Evolutionary conservation across 768 basidiomycete species (phyloP).

Genomic region (Leccinum longicurvipes): DNA sequence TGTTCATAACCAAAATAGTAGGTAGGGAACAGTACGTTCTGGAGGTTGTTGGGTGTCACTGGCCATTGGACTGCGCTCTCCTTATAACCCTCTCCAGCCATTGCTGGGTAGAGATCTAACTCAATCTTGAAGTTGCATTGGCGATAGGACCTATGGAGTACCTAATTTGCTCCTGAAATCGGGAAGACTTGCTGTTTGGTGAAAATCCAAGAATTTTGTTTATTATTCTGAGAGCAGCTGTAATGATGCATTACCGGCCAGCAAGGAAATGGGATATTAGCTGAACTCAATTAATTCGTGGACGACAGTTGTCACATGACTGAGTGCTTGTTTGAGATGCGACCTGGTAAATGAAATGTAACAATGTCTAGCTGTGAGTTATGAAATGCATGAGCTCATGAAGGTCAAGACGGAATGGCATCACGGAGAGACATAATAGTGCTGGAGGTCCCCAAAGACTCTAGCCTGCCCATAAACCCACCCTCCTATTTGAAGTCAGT

Average conservation of each 20-base stretch:
- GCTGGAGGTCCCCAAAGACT: constrained; percentile 22
- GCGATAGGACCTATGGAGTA: constrained; percentile 32
- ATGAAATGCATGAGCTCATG: constrained; percentile 24
- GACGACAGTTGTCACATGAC: constrained; percentile 23
- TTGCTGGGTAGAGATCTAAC: constrained; percentile 7
- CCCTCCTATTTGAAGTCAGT: constrained; percentile 26
- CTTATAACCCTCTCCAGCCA: constrained; percentile 23
- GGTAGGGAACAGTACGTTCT: constrained; percentile 18
- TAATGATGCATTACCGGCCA: constrained; percentile 26
- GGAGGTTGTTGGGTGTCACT: constrained; percentile 20
- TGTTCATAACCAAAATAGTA: constrained; percentile 75
- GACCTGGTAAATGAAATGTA: constrained; percentile 27
- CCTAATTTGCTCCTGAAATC: constrained; percentile 30
- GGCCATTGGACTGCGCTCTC: constrained; percentile 6
- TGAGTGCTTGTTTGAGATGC: constrained; percentile 26
- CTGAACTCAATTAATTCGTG: constrained; percentile 34
- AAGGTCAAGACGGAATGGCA: constrained; percentile 23
- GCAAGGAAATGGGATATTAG: constrained; percentile 26
- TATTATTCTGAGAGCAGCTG: constrained; percentile 25
- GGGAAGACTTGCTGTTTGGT: constrained; percentile 20
- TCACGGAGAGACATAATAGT: constrained; percentile 28
- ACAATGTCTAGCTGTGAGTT: constrained; percentile 27
- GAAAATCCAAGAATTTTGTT: constrained; percentile 29
- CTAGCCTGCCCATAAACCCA: constrained; percentile 12
- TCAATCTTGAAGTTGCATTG: constrained; percentile 24